Conservation (phyloP, 495 filamentous ascomycete genomes). For the Podospora fimiseda region DNA sequence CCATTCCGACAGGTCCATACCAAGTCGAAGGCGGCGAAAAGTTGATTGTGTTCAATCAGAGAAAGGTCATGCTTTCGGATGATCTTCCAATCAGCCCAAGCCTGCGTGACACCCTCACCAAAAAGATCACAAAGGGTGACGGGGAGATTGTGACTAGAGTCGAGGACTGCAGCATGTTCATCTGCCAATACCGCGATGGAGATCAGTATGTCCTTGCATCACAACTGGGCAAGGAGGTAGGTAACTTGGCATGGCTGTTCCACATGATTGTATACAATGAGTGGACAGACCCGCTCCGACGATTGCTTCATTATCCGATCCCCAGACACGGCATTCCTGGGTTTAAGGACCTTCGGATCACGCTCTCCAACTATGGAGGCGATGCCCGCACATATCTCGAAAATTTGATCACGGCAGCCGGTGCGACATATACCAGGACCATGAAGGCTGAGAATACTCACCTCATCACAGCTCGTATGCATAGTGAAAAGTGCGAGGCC, state of each 20-base stretch:
- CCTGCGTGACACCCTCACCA: constrained; percentile 58
- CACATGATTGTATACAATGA: constrained; percentile 79
- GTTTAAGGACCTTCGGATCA: constrained; percentile 70
- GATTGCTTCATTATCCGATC: constrained; percentile 85
- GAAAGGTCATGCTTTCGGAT: constrained; percentile 57
- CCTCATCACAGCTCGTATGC: constrained; percentile 80
- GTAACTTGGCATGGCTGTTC: constrained; percentile 90
- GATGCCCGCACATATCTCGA: constrained; percentile 92
- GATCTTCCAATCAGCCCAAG: constrained; percentile 66
- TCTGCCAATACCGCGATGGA: constrained; percentile 84
- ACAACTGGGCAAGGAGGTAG: constrained; percentile 69
- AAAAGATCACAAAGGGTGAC: constrained; percentile 60
- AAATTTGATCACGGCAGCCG: constrained; percentile 75
- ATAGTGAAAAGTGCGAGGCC: constrained; percentile 85
- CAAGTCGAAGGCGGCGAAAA: constrained; percentile 26
- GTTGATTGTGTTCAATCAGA: constrained; percentile 59
- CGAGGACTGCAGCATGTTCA: constrained; percentile 68
- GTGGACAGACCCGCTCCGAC: constrained; percentile 74
- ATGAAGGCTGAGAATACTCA: constrained; percentile 94
- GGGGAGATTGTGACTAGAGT: constrained; percentile 61
- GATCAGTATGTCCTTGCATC: constrained; percentile 70
- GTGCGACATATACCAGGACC: constrained; percentile 83
- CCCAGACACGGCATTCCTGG: constrained; percentile 68
- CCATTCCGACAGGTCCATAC: constrained; percentile 48
- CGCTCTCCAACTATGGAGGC: constrained; percentile 90